Evolutionary conservation across 2,329 filamentous ascomycete species (phyloP).

Genomic region (Ceratocystis variospora): DNA sequence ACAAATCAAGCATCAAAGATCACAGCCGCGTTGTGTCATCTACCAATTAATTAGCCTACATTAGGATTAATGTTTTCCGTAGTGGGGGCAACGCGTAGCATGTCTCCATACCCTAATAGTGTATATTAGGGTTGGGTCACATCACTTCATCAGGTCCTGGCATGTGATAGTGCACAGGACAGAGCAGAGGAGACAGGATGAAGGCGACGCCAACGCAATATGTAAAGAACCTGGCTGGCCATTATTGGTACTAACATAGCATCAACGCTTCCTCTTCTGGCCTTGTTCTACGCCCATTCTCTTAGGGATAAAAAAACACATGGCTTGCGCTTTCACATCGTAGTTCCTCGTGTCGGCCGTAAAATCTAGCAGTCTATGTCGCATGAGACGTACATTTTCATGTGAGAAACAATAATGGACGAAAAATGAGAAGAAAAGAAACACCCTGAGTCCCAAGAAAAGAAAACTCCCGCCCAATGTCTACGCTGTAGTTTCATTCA

Average conservation of each 20-base stretch:
- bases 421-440: conserved; percentile 9
- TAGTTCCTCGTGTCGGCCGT: too few species aligned
- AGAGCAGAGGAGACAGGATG: not conserved
- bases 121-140: not conserved
- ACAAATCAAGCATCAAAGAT: not conserved
- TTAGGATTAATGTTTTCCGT: not conserved
- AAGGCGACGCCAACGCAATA: too few species aligned
- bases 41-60: conserved; percentile 3
- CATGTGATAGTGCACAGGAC: not conserved
- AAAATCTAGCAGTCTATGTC: not conserved
- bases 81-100: conserved; percentile 1
- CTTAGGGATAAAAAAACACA: too few species aligned
- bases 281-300: too few species aligned
- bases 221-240: not conserved
- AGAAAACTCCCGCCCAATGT: not conserved
- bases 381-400: not conserved
- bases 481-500: not conserved
- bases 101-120: not conserved
- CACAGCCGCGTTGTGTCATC: not conserved
- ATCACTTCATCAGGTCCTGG: not conserved
- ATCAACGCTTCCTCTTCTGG: too few species aligned
- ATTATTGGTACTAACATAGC: not conserved
- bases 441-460: not conserved
- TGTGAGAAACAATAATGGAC: not conserved
- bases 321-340: too few species aligned